Evolutionary conservation across 2,329 filamentous ascomycete genomes (phyloP), one percentile per base, ranked within the genome.

Genomic region (Sclerotinia glacialis): DNA sequence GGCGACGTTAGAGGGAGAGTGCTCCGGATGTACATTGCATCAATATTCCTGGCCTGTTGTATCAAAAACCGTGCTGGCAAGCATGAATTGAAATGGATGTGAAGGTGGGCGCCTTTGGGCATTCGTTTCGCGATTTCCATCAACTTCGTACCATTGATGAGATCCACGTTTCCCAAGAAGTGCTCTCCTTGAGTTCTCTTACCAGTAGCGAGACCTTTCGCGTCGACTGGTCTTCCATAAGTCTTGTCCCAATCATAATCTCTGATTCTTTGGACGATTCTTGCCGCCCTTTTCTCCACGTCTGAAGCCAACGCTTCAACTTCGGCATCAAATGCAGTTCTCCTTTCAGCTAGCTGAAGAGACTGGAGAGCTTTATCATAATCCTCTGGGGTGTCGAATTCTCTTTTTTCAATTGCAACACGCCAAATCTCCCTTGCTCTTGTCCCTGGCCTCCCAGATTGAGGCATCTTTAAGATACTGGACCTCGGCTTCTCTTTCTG

Each of bases 61-160:
- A 92, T 79, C 26, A 92, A 79, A 6, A 86, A 81, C 2, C 80
- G 76, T 12, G 89, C 88, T 18, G 81, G 79, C 5, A 92, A 79
- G 68, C 89, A 90, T n/a, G 89, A 84, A 75, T 92, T 93, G 80
- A 91, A 92, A 76, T 93, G 90, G 31, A 92, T 84, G 76, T 93
- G 90, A 31, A 92, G 79, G 74, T 92, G 87, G 0, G 84, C 83
- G 2, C 89, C 90, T 76, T 93, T 93, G 52, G 90, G 90, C 80
- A 90, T 83, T 66, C 76, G 74, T 42, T 78, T 79, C 7, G 86
- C 83, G 34, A 89, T 81, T 37, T 79, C 71, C 71, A 87, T 85
- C 18, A 92, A 73, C 53, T 79, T 76, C 11, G 89, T 90, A 56
- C 80, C 63, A 47, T 82, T 76, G 71, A 89, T 85, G 50, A 85